Evolutionary conservation across 768 basidiomycete genomes (phyloP).

Genomic region (Boletus patriciae): DNA sequence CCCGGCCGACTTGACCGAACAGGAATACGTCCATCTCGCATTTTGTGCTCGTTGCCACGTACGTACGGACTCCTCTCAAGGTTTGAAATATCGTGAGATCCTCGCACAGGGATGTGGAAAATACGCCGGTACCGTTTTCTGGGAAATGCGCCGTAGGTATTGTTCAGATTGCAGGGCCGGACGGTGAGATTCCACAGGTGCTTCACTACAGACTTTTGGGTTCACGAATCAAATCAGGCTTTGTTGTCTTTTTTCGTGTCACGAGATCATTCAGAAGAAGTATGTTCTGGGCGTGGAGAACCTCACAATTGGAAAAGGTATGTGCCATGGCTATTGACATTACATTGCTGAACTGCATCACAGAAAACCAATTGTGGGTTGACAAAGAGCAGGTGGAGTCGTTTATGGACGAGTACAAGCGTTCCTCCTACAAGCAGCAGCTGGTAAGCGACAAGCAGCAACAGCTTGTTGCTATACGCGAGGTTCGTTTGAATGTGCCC

Average conservation of each 20-base stretch:
- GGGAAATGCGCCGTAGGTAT: conserved; percentile 16
- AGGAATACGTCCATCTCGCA: conserved; percentile 45
- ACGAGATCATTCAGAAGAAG: neutral
- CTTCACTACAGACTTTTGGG: neutral
- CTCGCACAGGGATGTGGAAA: conserved; percentile 11
- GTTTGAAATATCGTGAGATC: neutral
- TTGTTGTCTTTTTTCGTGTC: neutral
- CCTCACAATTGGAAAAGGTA: neutral
- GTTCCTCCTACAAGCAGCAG: neutral
- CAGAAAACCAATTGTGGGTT: neutral
- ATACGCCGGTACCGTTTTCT: neutral
- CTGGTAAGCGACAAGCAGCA: neutral
- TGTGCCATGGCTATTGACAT: neutral
- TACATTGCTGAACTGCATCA: neutral
- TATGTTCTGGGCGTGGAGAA: neutral
- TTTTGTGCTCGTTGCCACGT: conserved; percentile 31
- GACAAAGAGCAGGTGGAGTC: conserved; percentile 13
- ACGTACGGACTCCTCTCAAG: neutral
- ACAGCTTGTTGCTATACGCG: neutral
- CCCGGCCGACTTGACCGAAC: conserved; percentile 46
- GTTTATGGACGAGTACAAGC: conserved; percentile 7
- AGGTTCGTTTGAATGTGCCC: neutral
- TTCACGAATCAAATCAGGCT: conserved; percentile 4
- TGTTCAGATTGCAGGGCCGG: conserved; percentile 1
- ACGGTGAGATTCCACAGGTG: neutral